Evolutionary conservation across 1,139 yeast species (phyloP), one percentile per base, ranked within the genome.

Genomic region (Diutina rugosa): DNA sequence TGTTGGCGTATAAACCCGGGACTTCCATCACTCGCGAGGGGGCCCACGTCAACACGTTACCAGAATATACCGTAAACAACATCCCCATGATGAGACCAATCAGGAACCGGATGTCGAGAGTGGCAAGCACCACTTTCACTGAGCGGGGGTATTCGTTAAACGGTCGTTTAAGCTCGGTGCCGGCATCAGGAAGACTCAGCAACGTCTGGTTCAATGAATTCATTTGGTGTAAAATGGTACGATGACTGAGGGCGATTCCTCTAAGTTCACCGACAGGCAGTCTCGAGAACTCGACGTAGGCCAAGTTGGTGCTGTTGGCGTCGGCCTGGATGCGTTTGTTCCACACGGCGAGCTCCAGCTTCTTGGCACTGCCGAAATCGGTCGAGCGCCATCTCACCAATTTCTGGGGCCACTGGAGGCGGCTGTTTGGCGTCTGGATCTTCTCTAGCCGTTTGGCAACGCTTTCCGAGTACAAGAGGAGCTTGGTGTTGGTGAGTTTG

Each of bases 211-310:
- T 79, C 46, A 95, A 67, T 56, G 90, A 81, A 58, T 81, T 79
- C 93, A 93, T 89, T 66, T 93, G 99, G 63, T 90, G 95, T 64
- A 87, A 77, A 18, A 95, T 80, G 0, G 97, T 90, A 59, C 90
- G 76, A 65, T 93, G 98, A 41, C 95, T 87, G 66, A 95, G 79
- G 0, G 95, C 97, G 48, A 95, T 96, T 6, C 99, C 99, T 57
- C 97, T 78, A 45, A 90, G 71, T 62, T 91, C 96, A 1, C 98
- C 98, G 21, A 89, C 81, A 0, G 98, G 96, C 1, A 95, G 87
- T 62, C 95, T 79, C 0, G 95, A 84, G 66, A 87, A 95, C 69
- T 95, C 99, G 30, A 95, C 91, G 65, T 95, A 95, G 0, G 98
- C 97, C 59, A 93, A 72, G 65, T 89, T 95, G 12, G 71, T 65